Base-by-base conservation (phyloP, 164 flowering plant species). In the Macadamia integrifolia region DNA sequence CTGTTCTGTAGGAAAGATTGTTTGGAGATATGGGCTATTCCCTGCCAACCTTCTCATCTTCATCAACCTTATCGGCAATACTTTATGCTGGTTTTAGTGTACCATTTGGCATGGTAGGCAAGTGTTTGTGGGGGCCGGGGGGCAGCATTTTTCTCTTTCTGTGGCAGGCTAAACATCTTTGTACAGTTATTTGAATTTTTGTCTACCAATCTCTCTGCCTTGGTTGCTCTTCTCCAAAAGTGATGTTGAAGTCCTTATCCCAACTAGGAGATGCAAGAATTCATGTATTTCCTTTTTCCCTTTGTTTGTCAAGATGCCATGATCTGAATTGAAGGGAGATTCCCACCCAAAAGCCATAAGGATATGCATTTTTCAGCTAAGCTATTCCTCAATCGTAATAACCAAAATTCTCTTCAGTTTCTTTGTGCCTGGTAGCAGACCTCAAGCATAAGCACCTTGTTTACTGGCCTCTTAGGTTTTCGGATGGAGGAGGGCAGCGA, bases 141-240 rank as follows among this genome's bases (percentile, higher is more conserved):
- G 23, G 23, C 23, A 23, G 23, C 23, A 23, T 23, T 23, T 23
- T 23, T 52, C 40, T 67, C 61, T 66, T 55, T 40, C 49, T 40
- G 17, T 13, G 66, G 17, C 60, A 48, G 49, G 60, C 43, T 58
- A 61, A 68, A 56, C 62, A 52, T 58, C 31, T 35, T 13, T 74
- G 73, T 74, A 70, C 64, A 74, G 77, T 61, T 69, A 30, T 35
- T 46, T 30, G 29, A 66, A 58, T 53, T 31, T 10, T 23, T 23
- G 23, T 23, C 23, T 23, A 23, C 23, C 23, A 23, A 23, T 23
- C 23, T 23, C 14, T 50, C 53, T 66, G 56, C 14, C 1, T 40
- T 59, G 64, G 64, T 29, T 58, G 64, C 64, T 50, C 60, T 65
- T 10, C 55, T 42, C 31, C 42, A 43, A 43, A 48, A 31, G 67